Conservation (phyloP, 805 yeast genomes). For the Lipomyces mesembrius region DNA sequence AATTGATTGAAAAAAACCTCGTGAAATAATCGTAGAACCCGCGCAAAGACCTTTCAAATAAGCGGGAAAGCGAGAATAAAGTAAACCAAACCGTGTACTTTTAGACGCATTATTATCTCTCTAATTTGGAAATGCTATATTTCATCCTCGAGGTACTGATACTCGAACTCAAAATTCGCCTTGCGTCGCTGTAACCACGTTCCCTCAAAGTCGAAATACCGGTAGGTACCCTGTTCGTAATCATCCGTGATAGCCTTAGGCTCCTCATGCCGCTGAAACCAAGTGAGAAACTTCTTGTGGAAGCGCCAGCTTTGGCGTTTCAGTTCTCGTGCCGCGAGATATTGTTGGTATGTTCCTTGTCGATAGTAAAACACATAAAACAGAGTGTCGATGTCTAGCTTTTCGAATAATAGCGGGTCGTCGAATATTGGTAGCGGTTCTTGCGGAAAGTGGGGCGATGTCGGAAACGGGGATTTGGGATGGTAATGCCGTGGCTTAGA, state of each 20-base stretch:
- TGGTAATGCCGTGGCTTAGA: constrained; percentile 79
- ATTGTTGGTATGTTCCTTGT: constrained; percentile 72
- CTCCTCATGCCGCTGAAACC: constrained; percentile 76
- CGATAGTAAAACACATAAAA: constrained; percentile 91
- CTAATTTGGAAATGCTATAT: constrained; percentile 2
- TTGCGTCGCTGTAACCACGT: constrained; percentile 67
- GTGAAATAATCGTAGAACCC: neutral
- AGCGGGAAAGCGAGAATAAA: neutral
- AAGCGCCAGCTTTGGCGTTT: constrained; percentile 80
- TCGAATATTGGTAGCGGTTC: constrained; percentile 63
- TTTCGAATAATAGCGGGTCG: constrained; percentile 63
- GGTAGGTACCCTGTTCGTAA: constrained; percentile 60
- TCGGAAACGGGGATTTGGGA: constrained; percentile 84
- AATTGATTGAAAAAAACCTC: neutral
- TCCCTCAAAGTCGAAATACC: constrained; percentile 72
- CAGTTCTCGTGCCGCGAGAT: constrained; percentile 80
- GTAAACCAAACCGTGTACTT: neutral
- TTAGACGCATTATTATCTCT: neutral
- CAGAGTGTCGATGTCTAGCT: constrained; percentile 82
- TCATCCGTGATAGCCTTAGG: constrained; percentile 51
- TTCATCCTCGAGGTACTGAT: constrained; percentile 52
- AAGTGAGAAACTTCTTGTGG: constrained; percentile 72
- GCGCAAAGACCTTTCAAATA: neutral
- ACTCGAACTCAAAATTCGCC: constrained; percentile 60
- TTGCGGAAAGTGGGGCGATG: constrained; percentile 87